A percentile compares a stretch with the other conserved stretches of the same genome.
Conservation (phyloP, 805 yeast genomes). For the Kregervanrija pseudodelftensis region DNA sequence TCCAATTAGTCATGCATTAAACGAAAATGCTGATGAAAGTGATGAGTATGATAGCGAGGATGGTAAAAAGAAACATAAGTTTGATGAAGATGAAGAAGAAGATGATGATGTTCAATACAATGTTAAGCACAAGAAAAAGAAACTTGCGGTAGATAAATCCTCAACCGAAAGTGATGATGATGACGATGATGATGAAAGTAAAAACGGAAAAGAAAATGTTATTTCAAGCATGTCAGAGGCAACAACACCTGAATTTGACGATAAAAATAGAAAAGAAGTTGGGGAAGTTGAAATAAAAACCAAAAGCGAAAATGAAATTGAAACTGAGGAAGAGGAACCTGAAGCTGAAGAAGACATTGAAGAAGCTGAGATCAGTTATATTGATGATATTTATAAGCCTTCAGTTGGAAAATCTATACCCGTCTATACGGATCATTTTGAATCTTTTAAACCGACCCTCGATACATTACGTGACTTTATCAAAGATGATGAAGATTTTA, state of each 20-base stretch:
- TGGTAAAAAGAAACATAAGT: not conserved
- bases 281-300: slow-evolving; percentile 16
- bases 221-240: not conserved
- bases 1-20: slow-evolving; percentile 51
- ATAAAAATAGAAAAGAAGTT: slow-evolving; percentile 10
- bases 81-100: not conserved
- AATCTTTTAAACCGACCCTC: slow-evolving; percentile 37
- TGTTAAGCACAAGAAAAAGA: not conserved
- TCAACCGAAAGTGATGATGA: slow-evolving; percentile 1
- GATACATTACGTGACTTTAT: slow-evolving; percentile 44
- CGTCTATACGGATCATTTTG: slow-evolving; percentile 40
- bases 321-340: slow-evolving; percentile 24
- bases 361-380: slow-evolving; percentile 12
- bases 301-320: slow-evolving; percentile 19
- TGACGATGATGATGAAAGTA: not conserved
- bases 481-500: slow-evolving; percentile 71
- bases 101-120: not conserved
- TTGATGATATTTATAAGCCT: slow-evolving; percentile 41
- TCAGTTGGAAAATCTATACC: slow-evolving; percentile 44
- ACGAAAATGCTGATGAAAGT: slow-evolving; percentile 28
- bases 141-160: not conserved
- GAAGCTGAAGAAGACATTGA: slow-evolving; percentile 17
- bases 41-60: slow-evolving; percentile 19
- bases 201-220: not conserved
- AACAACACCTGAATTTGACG: not conserved